Base-by-base conservation (phyloP, 805 yeast genomes). In the Cyberlindnera americana region DNA sequence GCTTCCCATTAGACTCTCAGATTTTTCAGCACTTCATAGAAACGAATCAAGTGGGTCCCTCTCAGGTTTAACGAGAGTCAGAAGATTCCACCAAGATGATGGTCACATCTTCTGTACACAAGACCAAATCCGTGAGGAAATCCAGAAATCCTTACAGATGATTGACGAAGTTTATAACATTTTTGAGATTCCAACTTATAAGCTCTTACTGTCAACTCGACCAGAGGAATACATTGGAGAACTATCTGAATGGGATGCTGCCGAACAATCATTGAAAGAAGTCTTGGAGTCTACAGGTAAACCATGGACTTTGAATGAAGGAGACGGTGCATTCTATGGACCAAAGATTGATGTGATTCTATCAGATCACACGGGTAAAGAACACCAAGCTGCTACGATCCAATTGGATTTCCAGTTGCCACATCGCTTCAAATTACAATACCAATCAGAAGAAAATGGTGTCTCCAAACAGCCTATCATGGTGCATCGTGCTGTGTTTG, bases 261-360 rank as follows among this genome's bases (percentile, higher is more conserved):
- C 99, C 1, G 99, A 93, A 57, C 29, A 49, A 6, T 78, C 78
- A 38, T 67, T 93, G 43, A 72, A 72, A 21, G 53, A 59, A 1
- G 90, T 86, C 1, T 61, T 93, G 33, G 67, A 81, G 37, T 52
- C 61, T 11, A 63, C 72, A 11, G 80, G 80, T 1, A 65, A 69
- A 29, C 59, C 66, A 5, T 90, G 96, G 95, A 58, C 72, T 14
- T 52, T 86, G 8, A 80, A 89, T 49, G 86, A 80, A 46, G 96
- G 95, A n/a, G 99, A 93, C 61, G 99, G 99, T 24, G 99, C 85
- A 7, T 79, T 79, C 60, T 93, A 93, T 65, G 99, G 99, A 0
- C 99, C 99, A 21, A 91, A 91, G 58, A 88, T 93, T 45, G 99
- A 93, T 61, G 74, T 93, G 31, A 67, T 86, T 38, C 75, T 93